Conservation (phyloP, 192 early-diverging fungal species). For the Coemansia sp. region DNA sequence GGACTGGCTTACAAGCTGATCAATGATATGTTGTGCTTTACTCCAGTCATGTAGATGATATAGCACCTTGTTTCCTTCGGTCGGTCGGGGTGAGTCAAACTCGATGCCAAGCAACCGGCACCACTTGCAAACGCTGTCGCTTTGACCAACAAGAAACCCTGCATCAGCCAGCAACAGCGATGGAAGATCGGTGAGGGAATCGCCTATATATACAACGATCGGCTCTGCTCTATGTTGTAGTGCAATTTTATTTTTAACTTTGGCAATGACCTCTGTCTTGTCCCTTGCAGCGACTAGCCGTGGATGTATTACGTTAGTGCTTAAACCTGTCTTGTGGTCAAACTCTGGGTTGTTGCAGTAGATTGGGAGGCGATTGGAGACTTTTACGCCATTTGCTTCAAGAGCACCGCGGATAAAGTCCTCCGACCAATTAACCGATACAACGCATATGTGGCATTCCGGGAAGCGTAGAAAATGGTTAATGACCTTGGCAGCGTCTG, state of each 20-base stretch:
- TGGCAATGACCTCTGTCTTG: conserved; percentile 23
- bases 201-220: conserved; percentile 38
- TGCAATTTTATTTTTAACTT: background rate
- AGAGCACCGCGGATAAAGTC: conserved; percentile 48
- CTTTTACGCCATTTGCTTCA: conserved; percentile 22
- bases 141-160: conserved; percentile 39
- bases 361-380: conserved; percentile 1
- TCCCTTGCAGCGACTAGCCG: conserved; percentile 32
- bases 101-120: conserved; percentile 27
- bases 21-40: conserved; percentile 1
- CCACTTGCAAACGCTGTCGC: conserved; percentile 26
- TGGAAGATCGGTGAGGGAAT: conserved; percentile 52
- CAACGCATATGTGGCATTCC: conserved; percentile 18
- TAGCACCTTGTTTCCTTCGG: background rate
- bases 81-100: conserved; percentile 11
- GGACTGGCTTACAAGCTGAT: background rate
- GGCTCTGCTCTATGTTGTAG: background rate
- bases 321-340: conserved; percentile 11
- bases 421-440: conserved; percentile 53
- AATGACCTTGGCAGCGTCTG: conserved; percentile 22
- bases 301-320: conserved; percentile 21
- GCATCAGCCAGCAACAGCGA: conserved; percentile 37
- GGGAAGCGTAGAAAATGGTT: conserved; percentile 13
- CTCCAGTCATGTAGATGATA: conserved; percentile 14
- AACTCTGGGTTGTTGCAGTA: conserved; percentile 36